Percentiles rank a stretch among this genome's conserved stretches.
phyloP scores from a whole-genome alignment of 768 basidiomycete genomes.

The Psilocybe azurescens region DNA sequence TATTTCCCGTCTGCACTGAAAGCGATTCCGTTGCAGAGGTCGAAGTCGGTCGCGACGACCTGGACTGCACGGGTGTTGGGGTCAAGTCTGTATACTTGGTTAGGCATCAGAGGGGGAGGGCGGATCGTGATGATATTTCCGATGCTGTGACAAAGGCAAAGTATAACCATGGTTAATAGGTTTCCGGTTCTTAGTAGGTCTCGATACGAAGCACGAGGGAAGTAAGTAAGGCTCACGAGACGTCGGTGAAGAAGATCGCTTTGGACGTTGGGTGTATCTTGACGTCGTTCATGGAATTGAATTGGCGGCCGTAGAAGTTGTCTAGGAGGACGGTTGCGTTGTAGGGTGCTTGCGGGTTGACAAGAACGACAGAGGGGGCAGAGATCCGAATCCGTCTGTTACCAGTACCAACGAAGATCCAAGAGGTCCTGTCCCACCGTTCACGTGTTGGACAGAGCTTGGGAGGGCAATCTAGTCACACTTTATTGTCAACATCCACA shows the following conservation, averaged over 20 bases:
- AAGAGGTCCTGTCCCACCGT: not conserved
- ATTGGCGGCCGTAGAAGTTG: slow-evolving; percentile 3
- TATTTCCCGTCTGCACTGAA: slow-evolving; percentile 66
- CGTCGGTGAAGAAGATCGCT: slow-evolving; percentile 6
- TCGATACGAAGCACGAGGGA: no score
- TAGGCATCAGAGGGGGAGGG: slow-evolving; percentile 66
- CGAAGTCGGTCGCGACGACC: slow-evolving; percentile 80
- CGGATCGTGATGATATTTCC: slow-evolving; percentile 71
- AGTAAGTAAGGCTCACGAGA: no score
- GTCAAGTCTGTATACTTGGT: slow-evolving; percentile 81
- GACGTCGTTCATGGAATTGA: slow-evolving; percentile 5
- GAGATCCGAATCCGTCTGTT: not conserved
- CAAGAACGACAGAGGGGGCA: not conserved
- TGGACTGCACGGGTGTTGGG: slow-evolving; percentile 65
- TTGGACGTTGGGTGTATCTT: slow-evolving; percentile 2
- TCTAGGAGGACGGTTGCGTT: slow-evolving; percentile 5
- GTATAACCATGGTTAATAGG: no score
- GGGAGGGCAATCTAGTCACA: not conserved
- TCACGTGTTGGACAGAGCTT: not conserved
- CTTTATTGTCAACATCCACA: no score
- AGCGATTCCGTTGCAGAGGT: slow-evolving; percentile 75
- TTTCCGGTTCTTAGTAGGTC: no score
- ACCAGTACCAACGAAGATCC: not conserved
- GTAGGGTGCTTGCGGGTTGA: not conserved
- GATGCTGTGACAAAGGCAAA: slow-evolving; percentile 55